Conservation (phyloP, 2,329 filamentous ascomycete genomes). For the Fusarium virguliforme region DNA sequence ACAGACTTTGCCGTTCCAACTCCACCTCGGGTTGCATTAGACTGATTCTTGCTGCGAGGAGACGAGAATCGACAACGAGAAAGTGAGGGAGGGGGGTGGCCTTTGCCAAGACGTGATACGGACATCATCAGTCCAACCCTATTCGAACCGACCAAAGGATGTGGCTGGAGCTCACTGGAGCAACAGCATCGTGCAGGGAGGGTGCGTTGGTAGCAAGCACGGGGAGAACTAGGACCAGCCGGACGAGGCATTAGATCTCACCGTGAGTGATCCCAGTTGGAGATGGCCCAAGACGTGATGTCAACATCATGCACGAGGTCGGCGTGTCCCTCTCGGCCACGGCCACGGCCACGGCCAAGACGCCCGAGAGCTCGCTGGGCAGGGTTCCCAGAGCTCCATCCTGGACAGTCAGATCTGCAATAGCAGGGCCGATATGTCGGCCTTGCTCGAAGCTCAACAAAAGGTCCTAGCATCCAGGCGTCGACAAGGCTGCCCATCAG, state of each 20-base stretch:
- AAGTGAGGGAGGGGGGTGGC: slow-evolving; percentile 42
- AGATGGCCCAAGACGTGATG: slow-evolving; percentile 38
- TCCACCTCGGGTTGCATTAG: slow-evolving; percentile 48
- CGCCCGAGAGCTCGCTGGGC: slow-evolving; percentile 34
- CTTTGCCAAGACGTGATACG: slow-evolving; percentile 48
- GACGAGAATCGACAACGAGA: slow-evolving; percentile 43
- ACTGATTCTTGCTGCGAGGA: slow-evolving; percentile 35
- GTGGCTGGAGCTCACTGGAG: slow-evolving; percentile 53
- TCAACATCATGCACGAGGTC: slow-evolving; percentile 49
- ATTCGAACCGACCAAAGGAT: slow-evolving; percentile 40
- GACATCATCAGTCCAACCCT: slow-evolving; percentile 45
- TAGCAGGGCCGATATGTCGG: slow-evolving; percentile 44
- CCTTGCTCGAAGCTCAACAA: slow-evolving; percentile 44
- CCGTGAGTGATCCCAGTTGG: slow-evolving; percentile 21
- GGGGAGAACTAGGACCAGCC: slow-evolving; percentile 26
- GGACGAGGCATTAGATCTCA: slow-evolving; percentile 27
- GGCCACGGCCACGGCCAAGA: slow-evolving; percentile 26
- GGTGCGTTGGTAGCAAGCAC: slow-evolving; percentile 32
- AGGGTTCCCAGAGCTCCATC: slow-evolving; percentile 43
- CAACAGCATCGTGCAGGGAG: slow-evolving; percentile 41
- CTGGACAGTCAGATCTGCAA: slow-evolving; percentile 42
- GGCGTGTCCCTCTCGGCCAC: slow-evolving; percentile 34
- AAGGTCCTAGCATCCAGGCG: slow-evolving; percentile 40
- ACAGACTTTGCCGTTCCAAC: slow-evolving; percentile 39
- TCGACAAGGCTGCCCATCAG: slow-evolving; percentile 35